These are phyloP conservation scores for Zymoseptoria pseudotritici DNA, from an alignment of 2,329 filamentous ascomycete species.

Conservation along the genomic window DNA sequence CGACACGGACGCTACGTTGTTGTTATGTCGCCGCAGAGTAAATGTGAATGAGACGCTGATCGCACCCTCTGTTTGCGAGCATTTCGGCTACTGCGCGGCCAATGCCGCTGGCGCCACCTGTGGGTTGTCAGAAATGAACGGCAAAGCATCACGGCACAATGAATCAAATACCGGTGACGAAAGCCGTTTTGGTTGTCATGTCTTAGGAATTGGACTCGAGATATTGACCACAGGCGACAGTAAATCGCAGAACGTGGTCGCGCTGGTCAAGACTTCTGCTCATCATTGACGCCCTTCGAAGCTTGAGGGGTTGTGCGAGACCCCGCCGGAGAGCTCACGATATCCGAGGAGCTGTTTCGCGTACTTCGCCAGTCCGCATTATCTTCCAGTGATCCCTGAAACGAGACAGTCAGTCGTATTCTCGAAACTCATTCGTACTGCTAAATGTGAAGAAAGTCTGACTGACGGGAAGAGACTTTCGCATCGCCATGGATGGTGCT, in stretches of 20 bases:
- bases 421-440: too few relatives aligned
- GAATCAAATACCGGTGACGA: constrained; percentile 6
- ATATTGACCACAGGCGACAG: too few relatives aligned
- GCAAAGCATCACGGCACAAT: not conserved
- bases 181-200: constrained; percentile 8
- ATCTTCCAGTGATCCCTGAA: too few relatives aligned
- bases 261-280: too few relatives aligned
- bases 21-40: not conserved
- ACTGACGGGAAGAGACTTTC: not conserved
- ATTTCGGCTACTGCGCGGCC: constrained; percentile 27
- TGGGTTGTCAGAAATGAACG: not conserved
- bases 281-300: not conserved
- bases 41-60: not conserved
- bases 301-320: not conserved
- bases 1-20: constrained; percentile 40
- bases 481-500: not conserved
- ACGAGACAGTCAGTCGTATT: too few relatives aligned
- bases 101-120: constrained; percentile 26
- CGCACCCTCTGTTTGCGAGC: constrained; percentile 23
- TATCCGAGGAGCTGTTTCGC: not conserved
- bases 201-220: not conserved
- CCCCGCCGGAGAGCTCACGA: not conserved
- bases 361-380: too few relatives aligned
- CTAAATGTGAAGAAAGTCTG: too few relatives aligned
- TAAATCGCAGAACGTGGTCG: too few relatives aligned